phyloP scores from a whole-genome alignment of 2,329 filamentous ascomycete species.

The Elsinoe ampelina region DNA sequence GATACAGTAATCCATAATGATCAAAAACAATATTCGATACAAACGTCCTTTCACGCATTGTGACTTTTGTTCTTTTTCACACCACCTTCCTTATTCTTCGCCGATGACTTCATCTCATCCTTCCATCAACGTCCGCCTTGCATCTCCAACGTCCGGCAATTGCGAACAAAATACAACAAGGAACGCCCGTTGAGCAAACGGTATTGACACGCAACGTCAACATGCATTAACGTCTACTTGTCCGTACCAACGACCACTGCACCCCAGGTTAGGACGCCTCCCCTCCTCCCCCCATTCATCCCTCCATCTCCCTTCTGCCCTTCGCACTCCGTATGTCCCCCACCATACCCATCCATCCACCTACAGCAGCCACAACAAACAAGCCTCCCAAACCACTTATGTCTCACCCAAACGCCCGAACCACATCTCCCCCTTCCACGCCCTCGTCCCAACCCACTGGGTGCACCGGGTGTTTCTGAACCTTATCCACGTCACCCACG shows the following conservation, averaged over 20 bases:
- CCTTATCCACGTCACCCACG: neutral
- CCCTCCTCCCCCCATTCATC: neutral
- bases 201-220: conserved; percentile 3
- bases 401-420: neutral
- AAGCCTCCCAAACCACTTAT: neutral
- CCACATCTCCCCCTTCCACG: neutral
- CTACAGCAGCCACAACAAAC: no score
- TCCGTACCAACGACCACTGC: neutral
- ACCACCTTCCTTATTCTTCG: neutral
- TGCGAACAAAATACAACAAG: neutral
- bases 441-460: neutral
- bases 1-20: neutral
- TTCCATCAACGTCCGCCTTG: neutral
- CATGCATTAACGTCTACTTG: neutral
- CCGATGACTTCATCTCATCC: neutral
- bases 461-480: neutral
- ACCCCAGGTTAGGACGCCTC: neutral
- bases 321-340: no score
- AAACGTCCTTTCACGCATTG: neutral
- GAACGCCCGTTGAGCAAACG: neutral
- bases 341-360: no score
- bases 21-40: neutral
- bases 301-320: no score
- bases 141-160: neutral
- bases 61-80: no score